phyloP scores from a whole-genome alignment of 139 green algal species.

The Nannochloris sp. region DNA sequence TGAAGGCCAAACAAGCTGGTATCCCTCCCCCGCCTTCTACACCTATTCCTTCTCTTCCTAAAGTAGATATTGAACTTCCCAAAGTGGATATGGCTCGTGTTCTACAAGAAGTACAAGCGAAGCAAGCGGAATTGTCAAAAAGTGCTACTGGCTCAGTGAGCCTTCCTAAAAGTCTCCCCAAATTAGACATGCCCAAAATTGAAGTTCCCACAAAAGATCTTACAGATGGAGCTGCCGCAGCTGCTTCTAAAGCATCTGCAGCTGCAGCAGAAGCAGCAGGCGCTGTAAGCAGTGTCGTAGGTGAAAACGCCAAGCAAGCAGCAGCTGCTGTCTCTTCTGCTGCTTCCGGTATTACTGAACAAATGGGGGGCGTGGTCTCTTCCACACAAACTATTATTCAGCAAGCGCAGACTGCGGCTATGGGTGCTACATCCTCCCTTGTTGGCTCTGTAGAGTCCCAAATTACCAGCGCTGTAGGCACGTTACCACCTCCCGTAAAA shows the following conservation, averaged over 20 bases:
- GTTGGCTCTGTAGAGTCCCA: not conserved
- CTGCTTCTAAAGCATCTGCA: not conserved
- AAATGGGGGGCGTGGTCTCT: not conserved
- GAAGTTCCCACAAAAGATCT: not conserved
- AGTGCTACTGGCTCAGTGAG: too few relatives aligned
- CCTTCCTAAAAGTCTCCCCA: too few relatives aligned
- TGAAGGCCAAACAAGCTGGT: slow-evolving; percentile 1
- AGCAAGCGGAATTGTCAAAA: too few relatives aligned
- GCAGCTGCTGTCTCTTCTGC: not conserved
- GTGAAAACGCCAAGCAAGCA: not conserved
- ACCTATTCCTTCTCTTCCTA: not conserved
- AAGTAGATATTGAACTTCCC: not conserved
- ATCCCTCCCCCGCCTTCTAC: not conserved
- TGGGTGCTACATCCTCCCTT: not conserved
- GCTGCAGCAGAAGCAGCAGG: not conserved
- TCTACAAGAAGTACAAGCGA: too few relatives aligned
- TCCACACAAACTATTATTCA: not conserved
- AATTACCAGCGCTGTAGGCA: not conserved
- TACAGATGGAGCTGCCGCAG: not conserved
- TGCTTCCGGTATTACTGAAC: not conserved
- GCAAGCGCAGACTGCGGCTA: not conserved
- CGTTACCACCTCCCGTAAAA: not conserved
- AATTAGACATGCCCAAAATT: not conserved
- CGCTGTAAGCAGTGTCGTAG: not conserved
- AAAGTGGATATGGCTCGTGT: not conserved